Base-by-base conservation (phyloP, 164 flowering plant species). In the Kingdonia uniflora region DNA sequence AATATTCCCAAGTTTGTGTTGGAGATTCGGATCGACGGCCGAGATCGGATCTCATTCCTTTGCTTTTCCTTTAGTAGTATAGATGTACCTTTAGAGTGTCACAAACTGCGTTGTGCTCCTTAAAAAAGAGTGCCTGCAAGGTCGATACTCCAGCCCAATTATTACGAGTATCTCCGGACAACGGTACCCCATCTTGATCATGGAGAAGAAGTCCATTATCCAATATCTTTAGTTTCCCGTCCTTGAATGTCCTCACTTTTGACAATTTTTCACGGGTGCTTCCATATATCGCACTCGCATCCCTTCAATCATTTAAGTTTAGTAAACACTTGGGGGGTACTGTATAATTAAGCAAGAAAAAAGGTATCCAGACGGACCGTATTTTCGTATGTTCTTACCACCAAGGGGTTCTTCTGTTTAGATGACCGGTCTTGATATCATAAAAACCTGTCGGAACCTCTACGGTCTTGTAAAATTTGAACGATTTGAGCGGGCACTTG, bases 281-380 rank as follows among this genome's bases (percentile, higher is more conserved):
- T 38, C 84, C 84, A 62, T 79, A 79, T 12, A 79, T 71, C 7
- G 58, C 79, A 61, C 84, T 76, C 16, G 77, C 81, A 49, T 79
- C 84, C 84, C 84, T 76, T 11, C n/a, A 20, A 29, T 29, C 21
- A 12, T 1, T 0, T 7, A 1, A 12, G 26, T 20, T 22, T 17
- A 16, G n/a, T 41, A 5, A 41, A 19, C 14, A 41, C 44, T 8
- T 41, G 14, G 10, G 13, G 6, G 40, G 2, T 14, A 14, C 17
- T 4, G 6, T 41, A 1, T 14, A 41, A 14, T 11, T 19, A 41
- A 5, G 43, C 14, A 41, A 5, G 14, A 19, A 44, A 44, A 19
- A 17, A 4, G 2, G 48, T 44, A 44, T 41, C 5, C 14, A 44
- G 5, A 2, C 20, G 8, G 4, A 29, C 4, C 4, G 0, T 20